Conservation (phyloP, 1,284 basidiomycete genomes). For the Rugiboletus extremiorientalis region DNA sequence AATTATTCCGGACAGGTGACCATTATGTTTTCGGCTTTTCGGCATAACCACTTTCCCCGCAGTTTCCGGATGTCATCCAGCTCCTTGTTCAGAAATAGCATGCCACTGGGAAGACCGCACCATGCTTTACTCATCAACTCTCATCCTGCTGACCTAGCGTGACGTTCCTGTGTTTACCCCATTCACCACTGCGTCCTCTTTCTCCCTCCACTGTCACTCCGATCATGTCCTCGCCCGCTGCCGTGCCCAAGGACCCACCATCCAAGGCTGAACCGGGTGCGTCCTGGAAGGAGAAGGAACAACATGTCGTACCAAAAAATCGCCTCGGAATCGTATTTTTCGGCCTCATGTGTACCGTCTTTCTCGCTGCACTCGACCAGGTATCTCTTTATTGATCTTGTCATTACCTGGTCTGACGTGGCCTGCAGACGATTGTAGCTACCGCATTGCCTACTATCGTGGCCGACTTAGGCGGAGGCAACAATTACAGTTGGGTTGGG, state of each 20-base stretch:
- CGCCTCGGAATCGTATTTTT: slow-evolving; percentile 52
- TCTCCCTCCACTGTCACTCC: neutral
- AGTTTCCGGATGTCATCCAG: neutral
- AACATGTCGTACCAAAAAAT: slow-evolving; percentile 55
- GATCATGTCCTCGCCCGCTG: slow-evolving; percentile 8
- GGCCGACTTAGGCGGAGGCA: slow-evolving; percentile 39
- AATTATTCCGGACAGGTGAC: neutral
- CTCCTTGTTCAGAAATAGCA: slow-evolving; percentile 13
- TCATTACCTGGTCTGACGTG: neutral
- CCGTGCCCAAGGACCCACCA: slow-evolving; percentile 14
- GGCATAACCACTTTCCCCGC: neutral
- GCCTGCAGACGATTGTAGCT: slow-evolving; percentile 38
- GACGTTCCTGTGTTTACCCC: neutral
- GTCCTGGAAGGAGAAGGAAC: slow-evolving; percentile 53
- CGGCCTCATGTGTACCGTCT: slow-evolving; percentile 54
- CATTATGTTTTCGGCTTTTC: slow-evolving; percentile 4
- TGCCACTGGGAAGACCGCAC: slow-evolving; percentile 6
- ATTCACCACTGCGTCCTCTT: neutral
- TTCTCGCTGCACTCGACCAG: slow-evolving; percentile 61
- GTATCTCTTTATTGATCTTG: slow-evolving; percentile 27
- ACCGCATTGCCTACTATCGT: slow-evolving; percentile 41
- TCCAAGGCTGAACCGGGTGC: slow-evolving; percentile 38
- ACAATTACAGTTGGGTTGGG: slow-evolving; percentile 35
- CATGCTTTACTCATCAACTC: neutral
- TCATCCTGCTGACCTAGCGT: neutral